Base-by-base conservation (phyloP, 306 rosid genomes). In the Pyrus pyrifolia region DNA sequence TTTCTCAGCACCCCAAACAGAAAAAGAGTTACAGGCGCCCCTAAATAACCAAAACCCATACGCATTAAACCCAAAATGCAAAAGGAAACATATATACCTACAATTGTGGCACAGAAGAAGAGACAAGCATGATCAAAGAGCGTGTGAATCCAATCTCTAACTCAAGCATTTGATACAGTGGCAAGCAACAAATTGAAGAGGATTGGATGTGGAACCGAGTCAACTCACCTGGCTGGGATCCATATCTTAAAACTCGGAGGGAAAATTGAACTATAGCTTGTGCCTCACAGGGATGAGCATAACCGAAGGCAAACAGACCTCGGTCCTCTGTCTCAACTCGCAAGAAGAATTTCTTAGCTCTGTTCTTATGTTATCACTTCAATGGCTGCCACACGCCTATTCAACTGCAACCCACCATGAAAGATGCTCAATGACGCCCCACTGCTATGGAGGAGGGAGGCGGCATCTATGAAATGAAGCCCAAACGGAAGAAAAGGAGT, bases 201-300 rank as follows among this genome's bases (percentile, higher is more conserved):
- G 42, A 22, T 29, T 19, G 30, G 25, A 45, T 0, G 53, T 49
- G 31, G 83, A 64, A 74, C 31, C 6, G 72, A 65, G 70, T 57
- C 29, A 30, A 49, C 80, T 75, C 49, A 84, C 88, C 88, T 67
- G 85, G 77, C 73, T 74, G 51, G 79, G 79, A 81, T 84, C 85
- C 88, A 84, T 84, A 72, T 55, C 66, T 22, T 44, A 1, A 12
- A n/a, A 35, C 67, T 27, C 17, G 57, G 57, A 51, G 57, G 57
- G 19, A 51, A 11, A 13, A 51, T 17, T 17, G 57, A 51, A 51
- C 57, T 51, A 15, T 15, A 51, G 21, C 6, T 14, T 17, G 21
- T 51, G 21, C 45, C 45, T 42, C 9, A 9, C 45, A 0, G 45
- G 45, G 45, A 42, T 42, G 45, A 42, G 3, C 12, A 42, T 42